Base-by-base conservation (phyloP, 2,329 filamentous ascomycete genomes). In the Cadophora gregata region DNA sequence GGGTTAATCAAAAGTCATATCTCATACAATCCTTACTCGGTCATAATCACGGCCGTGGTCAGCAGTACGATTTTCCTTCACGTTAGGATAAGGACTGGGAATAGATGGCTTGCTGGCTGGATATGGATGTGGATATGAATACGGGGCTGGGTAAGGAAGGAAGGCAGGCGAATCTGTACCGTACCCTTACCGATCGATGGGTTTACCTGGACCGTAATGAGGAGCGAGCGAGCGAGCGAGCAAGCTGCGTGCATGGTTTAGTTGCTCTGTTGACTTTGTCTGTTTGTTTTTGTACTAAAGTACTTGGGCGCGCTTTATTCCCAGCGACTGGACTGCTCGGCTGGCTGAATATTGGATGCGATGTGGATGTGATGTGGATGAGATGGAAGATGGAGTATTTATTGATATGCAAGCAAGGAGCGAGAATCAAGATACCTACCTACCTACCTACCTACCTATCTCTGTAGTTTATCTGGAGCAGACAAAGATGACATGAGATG, bases 351-450 rank as follows among this genome's bases (percentile, higher is more conserved):
- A 36, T 36, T 12, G n/a, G n/a, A n/a, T n/a, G n/a, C n/a, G 38
- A 10, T 45, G 16, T 27, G 24, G 10, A 14, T 51, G 53, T n/a
- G n/a, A n/a, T n/a, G n/a, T n/a, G n/a, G n/a, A n/a, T n/a, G 3
- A 16, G 55, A 38, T 8, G 55, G 21, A n/a, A n/a, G 10, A 25
- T 7, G 33, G 12, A 25, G 33, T 58, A 38, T 38, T 38, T 42
- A 58, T 58, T 58, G 53, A 31, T 24, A 36, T 56, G 53, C 55
- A 58, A 59, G 53, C 55, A 58, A 59, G n/a, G 38, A 21, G 42
- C 53, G 21, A 21, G 16, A 53, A 51, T 10, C 19, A 53, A n/a
- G n/a, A n/a, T n/a, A n/a, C n/a, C n/a, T 58, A 58, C 10, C 33
- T 10, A 36, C 8, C 14, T n/a, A n/a, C n/a, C n/a, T n/a, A n/a